These are phyloP conservation scores for Colletotrichum eleusines DNA, from an alignment of 2,329 filamentous ascomycete genomes.

Conservation along the genomic window DNA sequence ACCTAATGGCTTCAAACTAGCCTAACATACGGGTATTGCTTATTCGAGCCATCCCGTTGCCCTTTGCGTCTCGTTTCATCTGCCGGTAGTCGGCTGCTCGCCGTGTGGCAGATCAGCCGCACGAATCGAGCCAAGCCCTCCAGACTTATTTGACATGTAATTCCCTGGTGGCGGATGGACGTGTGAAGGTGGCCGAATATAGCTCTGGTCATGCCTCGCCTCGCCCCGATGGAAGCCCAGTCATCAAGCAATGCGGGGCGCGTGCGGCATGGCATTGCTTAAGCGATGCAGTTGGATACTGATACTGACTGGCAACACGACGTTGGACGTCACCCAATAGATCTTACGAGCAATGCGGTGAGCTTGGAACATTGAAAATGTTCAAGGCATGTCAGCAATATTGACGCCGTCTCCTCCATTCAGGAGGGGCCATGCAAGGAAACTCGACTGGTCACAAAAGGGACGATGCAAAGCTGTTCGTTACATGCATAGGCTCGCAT, in stretches of 20 bases:
- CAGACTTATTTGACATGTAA: slow-evolving; percentile 6
- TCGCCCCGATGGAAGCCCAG: background rate
- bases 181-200: background rate
- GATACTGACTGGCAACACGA: background rate
- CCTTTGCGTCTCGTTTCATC: background rate
- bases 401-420: background rate
- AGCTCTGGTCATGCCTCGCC: background rate
- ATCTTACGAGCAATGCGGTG: background rate
- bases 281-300: background rate
- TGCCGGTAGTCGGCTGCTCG: background rate
- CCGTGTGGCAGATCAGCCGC: background rate
- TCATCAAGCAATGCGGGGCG: background rate
- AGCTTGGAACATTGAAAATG: slow-evolving; percentile 1
- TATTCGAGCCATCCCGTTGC: background rate
- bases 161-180: background rate
- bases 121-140: background rate
- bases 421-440: background rate
- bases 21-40: slow-evolving; percentile 9
- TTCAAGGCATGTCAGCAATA: background rate
- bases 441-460: background rate
- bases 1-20: background rate
- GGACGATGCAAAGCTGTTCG: background rate
- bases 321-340: background rate
- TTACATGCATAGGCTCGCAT: background rate
- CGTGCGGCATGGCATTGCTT: background rate